Conservation (phyloP, 176 grass and related monocot species). For the Aegilops sharonensis region DNA sequence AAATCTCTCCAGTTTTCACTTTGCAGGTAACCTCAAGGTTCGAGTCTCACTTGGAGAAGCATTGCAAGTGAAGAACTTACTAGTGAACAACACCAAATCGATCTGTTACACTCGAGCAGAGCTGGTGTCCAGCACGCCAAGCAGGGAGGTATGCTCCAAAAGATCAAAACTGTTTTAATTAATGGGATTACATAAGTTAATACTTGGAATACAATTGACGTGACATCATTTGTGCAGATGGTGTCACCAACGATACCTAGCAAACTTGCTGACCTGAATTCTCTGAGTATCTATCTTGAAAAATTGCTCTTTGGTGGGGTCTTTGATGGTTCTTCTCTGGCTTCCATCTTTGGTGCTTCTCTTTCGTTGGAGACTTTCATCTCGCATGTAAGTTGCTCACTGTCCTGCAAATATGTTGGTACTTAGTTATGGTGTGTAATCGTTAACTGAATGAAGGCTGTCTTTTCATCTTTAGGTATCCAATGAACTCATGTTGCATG, state of each 20-base stretch:
- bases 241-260: neutral
- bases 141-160: conserved; percentile 5
- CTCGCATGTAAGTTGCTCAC: neutral
- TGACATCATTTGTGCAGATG: neutral
- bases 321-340: conserved; percentile 3
- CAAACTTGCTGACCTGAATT: neutral
- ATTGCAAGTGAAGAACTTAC: conserved; percentile 1
- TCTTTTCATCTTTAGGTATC: neutral
- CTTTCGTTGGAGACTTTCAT: neutral
- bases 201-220: neutral
- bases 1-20: neutral
- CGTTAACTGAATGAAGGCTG: neutral
- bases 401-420: neutral
- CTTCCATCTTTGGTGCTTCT: neutral
- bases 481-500: neutral
- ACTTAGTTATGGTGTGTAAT: neutral
- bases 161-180: too few relatives aligned
- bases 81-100: neutral
- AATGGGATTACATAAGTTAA: neutral
- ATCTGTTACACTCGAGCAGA: neutral
- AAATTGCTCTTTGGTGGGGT: neutral
- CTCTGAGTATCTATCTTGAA: neutral
- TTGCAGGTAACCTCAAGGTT: neutral
- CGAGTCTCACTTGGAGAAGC: conserved; percentile 5
- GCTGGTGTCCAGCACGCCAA: neutral